Percentiles rank a stretch among this genome's conserved stretches.
These are phyloP conservation scores for Solanum hybrid DNA, from an alignment of 305 asterid genomes.

Conservation along the genomic window DNA sequence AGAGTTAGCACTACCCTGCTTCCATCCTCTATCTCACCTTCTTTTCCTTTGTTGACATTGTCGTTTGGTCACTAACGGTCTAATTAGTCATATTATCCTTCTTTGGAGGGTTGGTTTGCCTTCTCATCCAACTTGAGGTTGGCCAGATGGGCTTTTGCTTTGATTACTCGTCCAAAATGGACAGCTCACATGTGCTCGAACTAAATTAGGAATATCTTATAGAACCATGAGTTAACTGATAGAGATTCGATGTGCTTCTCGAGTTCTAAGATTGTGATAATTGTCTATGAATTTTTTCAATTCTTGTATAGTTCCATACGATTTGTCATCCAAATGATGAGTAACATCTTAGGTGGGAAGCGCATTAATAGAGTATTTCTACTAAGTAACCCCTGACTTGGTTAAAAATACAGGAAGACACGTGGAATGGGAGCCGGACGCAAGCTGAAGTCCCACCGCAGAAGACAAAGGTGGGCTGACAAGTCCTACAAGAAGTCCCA, in stretches of 20 bases:
- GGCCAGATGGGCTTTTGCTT: neutral
- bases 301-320: neutral
- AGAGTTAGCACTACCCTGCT: neutral
- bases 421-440: conserved; percentile 72
- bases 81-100: neutral
- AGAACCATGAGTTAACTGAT: neutral
- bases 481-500: conserved; percentile 56
- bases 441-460: conserved; percentile 53
- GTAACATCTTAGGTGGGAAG: neutral
- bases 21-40: neutral
- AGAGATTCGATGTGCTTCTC: neutral
- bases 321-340: neutral
- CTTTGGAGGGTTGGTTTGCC: neutral
- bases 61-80: neutral
- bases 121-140: neutral
- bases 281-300: neutral
- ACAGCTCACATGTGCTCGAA: neutral
- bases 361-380: neutral
- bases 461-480: conserved; percentile 51
- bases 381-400: neutral
- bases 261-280: neutral
- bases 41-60: neutral
- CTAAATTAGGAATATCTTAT: neutral
- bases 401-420: conserved; percentile 31
- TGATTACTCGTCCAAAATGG: neutral